A percentile compares a stretch with the other conserved stretches of the same genome.
Evolutionary conservation across 2,329 filamentous ascomycete genomes (phyloP).

Genomic region (Emericellopsis atlantica): DNA sequence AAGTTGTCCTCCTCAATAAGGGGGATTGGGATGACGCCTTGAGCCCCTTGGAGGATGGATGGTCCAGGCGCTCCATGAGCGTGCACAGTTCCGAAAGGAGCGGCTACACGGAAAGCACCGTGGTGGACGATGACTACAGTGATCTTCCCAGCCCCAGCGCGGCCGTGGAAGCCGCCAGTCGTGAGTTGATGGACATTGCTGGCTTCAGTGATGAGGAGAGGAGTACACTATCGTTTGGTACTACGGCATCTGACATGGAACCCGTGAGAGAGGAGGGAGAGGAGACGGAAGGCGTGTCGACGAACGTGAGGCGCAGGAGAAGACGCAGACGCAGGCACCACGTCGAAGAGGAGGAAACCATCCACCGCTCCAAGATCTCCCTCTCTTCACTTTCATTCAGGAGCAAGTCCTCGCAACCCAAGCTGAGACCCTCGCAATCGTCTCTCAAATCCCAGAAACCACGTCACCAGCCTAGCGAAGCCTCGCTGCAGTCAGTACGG

Average conservation of each 20-base stretch:
- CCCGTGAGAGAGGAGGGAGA: slow-evolving; percentile 13
- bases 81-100: slow-evolving; percentile 11
- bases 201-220: slow-evolving; percentile 21
- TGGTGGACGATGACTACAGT: slow-evolving; percentile 19
- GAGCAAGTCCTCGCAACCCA: too few species aligned
- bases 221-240: slow-evolving; percentile 15
- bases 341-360: slow-evolving; percentile 12
- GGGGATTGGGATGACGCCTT: slow-evolving; percentile 76
- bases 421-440: slow-evolving; percentile 7
- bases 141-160: slow-evolving; percentile 35
- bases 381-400: too few species aligned
- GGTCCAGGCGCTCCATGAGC: slow-evolving; percentile 17
- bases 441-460: slow-evolving; percentile 7
- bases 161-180: slow-evolving; percentile 39
- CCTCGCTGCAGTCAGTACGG: background rate
- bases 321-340: slow-evolving; percentile 24
- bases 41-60: slow-evolving; percentile 46
- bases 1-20: slow-evolving; percentile 52
- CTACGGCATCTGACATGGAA: background rate
- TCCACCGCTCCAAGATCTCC: slow-evolving; percentile 8
- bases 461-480: background rate
- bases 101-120: slow-evolving; percentile 12
- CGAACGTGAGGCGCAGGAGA: slow-evolving; percentile 25
- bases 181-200: slow-evolving; percentile 29
- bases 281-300: slow-evolving; percentile 26